A percentile compares a stretch with the other conserved stretches of the same genome.
phyloP scores from a whole-genome alignment of 805 yeast species.

The Sugiyamaella marilandica region DNA sequence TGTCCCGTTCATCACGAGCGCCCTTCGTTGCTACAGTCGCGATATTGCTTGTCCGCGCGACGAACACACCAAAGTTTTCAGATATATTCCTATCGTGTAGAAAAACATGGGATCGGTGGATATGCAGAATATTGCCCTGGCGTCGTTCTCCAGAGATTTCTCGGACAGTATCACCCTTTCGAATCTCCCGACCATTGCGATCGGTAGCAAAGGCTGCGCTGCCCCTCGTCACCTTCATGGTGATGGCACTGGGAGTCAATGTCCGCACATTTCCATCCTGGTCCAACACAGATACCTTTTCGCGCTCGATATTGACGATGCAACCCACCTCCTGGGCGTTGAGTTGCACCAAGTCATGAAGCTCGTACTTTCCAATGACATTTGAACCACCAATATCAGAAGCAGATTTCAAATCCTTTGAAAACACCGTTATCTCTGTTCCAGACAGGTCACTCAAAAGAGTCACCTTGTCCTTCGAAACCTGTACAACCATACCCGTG shows the following conservation, averaged over 20 bases:
- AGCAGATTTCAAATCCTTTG: conserved; percentile 85
- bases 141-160: conserved; percentile 79
- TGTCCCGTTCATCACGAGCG: conserved; percentile 48
- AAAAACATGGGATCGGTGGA: conserved; percentile 75
- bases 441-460: conserved; percentile 84
- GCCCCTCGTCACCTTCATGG: conserved; percentile 60
- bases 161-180: conserved; percentile 88
- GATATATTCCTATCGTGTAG: conserved; percentile 70
- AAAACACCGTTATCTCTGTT: conserved; percentile 86
- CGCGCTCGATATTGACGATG: conserved; percentile 84
- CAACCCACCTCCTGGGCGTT: conserved; percentile 86
- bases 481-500: conserved; percentile 86
- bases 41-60: conserved; percentile 67
- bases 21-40: conserved; percentile 83
- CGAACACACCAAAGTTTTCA: conserved; percentile 91
- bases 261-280: conserved; percentile 73
- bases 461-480: conserved; percentile 72
- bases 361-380: conserved; percentile 69
- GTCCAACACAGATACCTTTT: conserved; percentile 70
- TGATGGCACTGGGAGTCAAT: conserved; percentile 76
- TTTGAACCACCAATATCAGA: conserved; percentile 80
- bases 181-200: conserved; percentile 73
- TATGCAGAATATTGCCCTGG: conserved; percentile 83
- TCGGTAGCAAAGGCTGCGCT: conserved; percentile 71
- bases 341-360: conserved; percentile 85